These are phyloP conservation scores for Rutstroemia sp. DNA, from an alignment of 2,329 filamentous ascomycete genomes.

Conservation along the genomic window DNA sequence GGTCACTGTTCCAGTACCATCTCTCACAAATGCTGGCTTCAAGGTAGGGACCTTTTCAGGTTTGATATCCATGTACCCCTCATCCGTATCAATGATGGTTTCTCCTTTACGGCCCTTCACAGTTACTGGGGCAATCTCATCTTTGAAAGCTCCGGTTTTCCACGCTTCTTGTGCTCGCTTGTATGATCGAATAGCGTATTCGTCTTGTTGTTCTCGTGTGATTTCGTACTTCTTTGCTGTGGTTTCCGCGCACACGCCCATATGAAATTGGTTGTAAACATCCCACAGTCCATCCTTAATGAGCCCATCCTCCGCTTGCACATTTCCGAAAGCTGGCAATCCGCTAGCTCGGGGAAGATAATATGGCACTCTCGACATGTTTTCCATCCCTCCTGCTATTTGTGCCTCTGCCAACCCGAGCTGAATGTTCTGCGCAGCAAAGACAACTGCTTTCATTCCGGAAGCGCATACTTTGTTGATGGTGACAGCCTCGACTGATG, in stretches of 20 bases:
- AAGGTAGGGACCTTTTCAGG: constrained; percentile 77
- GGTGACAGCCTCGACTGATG: constrained; percentile 78
- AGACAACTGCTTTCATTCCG: constrained; percentile 81
- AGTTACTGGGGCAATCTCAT: constrained; percentile 85
- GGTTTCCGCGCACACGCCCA: constrained; percentile 94
- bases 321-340: constrained; percentile 77
- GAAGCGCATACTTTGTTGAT: constrained; percentile 99
- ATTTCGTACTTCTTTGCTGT: constrained; percentile 84
- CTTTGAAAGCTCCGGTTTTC: constrained; percentile 73
- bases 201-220: constrained; percentile 79
- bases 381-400: constrained; percentile 95
- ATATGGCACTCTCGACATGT: constrained; percentile 90
- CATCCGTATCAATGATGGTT: constrained; percentile 70
- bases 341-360: constrained; percentile 79
- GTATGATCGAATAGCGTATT: constrained; percentile 85
- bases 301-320: constrained; percentile 83
- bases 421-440: constrained; percentile 92
- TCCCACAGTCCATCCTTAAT: constrained; percentile 95
- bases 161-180: constrained; percentile 85
- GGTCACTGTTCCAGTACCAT: constrained; percentile 83
- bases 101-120: constrained; percentile 81
- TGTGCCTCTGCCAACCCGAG: constrained; percentile 82
- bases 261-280: constrained; percentile 94
- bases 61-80: constrained; percentile 83
- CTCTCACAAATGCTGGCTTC: constrained; percentile 84